phyloP scores from a whole-genome alignment of 2,329 filamentous ascomycete genomes.

The Thelonectria blattea region DNA sequence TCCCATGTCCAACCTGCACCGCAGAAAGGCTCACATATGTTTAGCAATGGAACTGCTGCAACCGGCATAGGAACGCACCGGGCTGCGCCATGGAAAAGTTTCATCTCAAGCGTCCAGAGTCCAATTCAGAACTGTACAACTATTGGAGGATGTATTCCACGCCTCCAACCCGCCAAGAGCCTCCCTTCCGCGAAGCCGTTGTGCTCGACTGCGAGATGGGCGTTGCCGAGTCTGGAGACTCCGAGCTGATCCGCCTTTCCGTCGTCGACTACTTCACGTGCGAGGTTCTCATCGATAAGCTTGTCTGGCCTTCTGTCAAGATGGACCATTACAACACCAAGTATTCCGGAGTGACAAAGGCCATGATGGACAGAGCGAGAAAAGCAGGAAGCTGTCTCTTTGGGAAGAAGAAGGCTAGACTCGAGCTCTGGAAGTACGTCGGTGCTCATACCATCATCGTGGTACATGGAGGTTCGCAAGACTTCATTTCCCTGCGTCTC shows the following conservation, averaged over 20 bases:
- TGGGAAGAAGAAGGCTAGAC: slow-evolving; percentile 50
- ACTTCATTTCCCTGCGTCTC: slow-evolving; percentile 19
- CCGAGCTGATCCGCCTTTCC: slow-evolving; percentile 59
- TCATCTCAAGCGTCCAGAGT: slow-evolving; percentile 1
- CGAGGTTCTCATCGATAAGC: slow-evolving; percentile 54
- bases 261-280: slow-evolving; percentile 57
- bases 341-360: slow-evolving; percentile 54
- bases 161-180: background rate
- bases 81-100: slow-evolving; percentile 12
- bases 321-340: slow-evolving; percentile 58
- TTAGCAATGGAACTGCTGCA: slow-evolving; percentile 27
- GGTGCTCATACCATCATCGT: slow-evolving; percentile 55
- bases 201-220: slow-evolving; percentile 65
- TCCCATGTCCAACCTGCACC: background rate
- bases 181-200: slow-evolving; percentile 38
- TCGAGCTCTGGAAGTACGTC: slow-evolving; percentile 51
- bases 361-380: slow-evolving; percentile 46
- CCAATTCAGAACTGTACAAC: slow-evolving; percentile 1
- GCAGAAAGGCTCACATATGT: background rate
- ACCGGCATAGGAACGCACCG: background rate
- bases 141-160: slow-evolving; percentile 19
- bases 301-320: slow-evolving; percentile 54
- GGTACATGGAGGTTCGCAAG: slow-evolving; percentile 46
- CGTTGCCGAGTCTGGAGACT: slow-evolving; percentile 48
- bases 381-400: slow-evolving; percentile 43